Conservation (phyloP, 192 early-diverging fungal genomes). For the Entophlyctis luteolus region DNA sequence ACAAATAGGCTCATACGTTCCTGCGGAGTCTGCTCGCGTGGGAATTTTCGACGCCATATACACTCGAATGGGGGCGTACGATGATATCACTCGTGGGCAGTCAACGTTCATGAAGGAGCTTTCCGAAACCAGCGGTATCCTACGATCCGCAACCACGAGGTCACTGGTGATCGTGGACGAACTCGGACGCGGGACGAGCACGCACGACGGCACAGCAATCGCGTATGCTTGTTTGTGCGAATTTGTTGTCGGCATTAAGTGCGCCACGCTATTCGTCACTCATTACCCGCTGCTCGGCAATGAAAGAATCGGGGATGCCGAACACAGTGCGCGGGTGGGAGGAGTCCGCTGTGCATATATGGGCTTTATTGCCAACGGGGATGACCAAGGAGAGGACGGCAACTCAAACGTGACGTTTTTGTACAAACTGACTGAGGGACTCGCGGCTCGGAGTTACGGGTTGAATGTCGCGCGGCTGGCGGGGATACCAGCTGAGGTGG, state of each 20-base stretch:
- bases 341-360: slow-evolving; percentile 34
- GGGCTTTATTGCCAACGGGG: slow-evolving; percentile 32
- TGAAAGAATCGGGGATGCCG: too few species aligned
- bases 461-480: slow-evolving; percentile 73
- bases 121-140: slow-evolving; percentile 40
- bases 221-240: slow-evolving; percentile 63
- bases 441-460: slow-evolving; percentile 66
- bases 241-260: slow-evolving; percentile 47
- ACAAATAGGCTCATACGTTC: slow-evolving; percentile 72
- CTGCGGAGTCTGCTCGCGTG: slow-evolving; percentile 59
- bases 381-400: neutral
- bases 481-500: slow-evolving; percentile 45
- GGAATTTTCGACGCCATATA: slow-evolving; percentile 68
- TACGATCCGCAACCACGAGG: slow-evolving; percentile 25
- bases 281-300: slow-evolving; percentile 61
- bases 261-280: slow-evolving; percentile 71
- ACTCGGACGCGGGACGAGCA: slow-evolving; percentile 75
- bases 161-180: slow-evolving; percentile 76
- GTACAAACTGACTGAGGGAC: slow-evolving; percentile 63
- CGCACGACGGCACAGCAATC: slow-evolving; percentile 71
- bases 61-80: slow-evolving; percentile 64
- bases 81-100: slow-evolving; percentile 60
- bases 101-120: slow-evolving; percentile 71
- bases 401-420: slow-evolving; percentile 43
- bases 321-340: slow-evolving; percentile 2